These are phyloP conservation scores for Trichoderma parareesei DNA, from an alignment of 495 filamentous ascomycete genomes.

Conservation along the genomic window DNA sequence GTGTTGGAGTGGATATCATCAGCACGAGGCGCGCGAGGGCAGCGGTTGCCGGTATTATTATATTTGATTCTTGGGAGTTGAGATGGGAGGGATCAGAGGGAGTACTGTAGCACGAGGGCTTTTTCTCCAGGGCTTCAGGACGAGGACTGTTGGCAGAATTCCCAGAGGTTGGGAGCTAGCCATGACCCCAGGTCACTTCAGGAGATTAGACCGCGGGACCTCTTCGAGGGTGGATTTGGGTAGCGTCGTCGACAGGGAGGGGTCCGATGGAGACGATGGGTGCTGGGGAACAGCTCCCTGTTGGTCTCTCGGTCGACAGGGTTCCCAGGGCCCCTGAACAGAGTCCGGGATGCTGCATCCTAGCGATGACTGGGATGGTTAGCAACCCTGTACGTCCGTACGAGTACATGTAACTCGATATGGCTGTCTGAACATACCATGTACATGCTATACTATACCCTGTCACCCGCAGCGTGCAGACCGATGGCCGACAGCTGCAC, in stretches of 20 bases:
- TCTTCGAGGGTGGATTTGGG: neutral
- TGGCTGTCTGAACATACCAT: neutral
- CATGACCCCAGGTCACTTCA: slow-evolving; percentile 3
- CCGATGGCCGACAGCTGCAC: neutral
- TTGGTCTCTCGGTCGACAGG: slow-evolving; percentile 4
- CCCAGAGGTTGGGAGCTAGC: slow-evolving; percentile 3
- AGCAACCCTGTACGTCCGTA: neutral
- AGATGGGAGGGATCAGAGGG: neutral
- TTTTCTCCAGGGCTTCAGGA: neutral
- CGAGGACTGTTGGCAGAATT: neutral
- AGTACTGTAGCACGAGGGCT: neutral
- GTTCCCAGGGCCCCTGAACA: neutral
- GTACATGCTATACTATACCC: no score
- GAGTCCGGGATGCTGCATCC: neutral
- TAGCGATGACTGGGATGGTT: neutral
- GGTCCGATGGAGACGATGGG: neutral
- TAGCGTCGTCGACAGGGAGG: slow-evolving; percentile 1
- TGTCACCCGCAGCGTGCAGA: neutral
- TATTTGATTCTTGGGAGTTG: neutral
- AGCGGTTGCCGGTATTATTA: neutral
- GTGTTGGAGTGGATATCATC: slow-evolving; percentile 5
- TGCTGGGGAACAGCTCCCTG: slow-evolving; percentile 6
- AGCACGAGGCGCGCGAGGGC: neutral
- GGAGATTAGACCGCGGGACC: slow-evolving; percentile 7
- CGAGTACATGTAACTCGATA: neutral